Base-by-base conservation (phyloP, 345 rosid genomes). In the Acer negundo region DNA sequence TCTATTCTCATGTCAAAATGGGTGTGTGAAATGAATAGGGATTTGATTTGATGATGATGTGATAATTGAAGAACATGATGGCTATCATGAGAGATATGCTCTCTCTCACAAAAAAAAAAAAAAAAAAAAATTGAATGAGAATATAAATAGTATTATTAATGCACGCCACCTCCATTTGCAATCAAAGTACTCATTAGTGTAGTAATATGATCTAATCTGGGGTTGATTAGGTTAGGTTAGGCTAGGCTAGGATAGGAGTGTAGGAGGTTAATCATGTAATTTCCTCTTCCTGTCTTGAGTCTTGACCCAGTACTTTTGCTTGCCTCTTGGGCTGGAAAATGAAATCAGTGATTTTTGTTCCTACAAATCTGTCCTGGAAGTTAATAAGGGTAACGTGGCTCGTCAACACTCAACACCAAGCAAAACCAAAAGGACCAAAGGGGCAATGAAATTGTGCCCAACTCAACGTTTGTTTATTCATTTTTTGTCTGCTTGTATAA, bases 81-180 rank as follows among this genome's bases (percentile, higher is more conserved):
- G 4, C 28, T 26, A 51, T 49, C 15, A 68, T 44, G 71, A 67
- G 6, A 66, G 0, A 17, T 17, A n/a, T 40, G 10, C 10, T 0
- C 56, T 4, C 5, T 28, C 31, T 28, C 0, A 31, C 38, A 3
- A 31, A 31, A 31, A 31, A 31, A 31, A 31, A 31, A 35, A 0
- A 35, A 4, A 35, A 4, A 28, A n/a, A 28, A 28, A 28, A 28
- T 1, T 4, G 0, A 46, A 46, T 9, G 12, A 46, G 3, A 46
- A 46, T 35, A 53, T 53, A 53, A 53, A 53, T 53, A 53, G n/a
- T 53, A 16, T 13, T 53, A 16, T 53, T 53, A 72, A 42, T 38
- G 75, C 65, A 72, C 75, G 53, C 75, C 75, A 72, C 75, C 47
- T 58, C 75, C 56, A 72, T 35, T 72, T 72, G 75, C 65, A 72